phyloP scores from a whole-genome alignment of 257 asterid genomes.

The Vinca minor region DNA sequence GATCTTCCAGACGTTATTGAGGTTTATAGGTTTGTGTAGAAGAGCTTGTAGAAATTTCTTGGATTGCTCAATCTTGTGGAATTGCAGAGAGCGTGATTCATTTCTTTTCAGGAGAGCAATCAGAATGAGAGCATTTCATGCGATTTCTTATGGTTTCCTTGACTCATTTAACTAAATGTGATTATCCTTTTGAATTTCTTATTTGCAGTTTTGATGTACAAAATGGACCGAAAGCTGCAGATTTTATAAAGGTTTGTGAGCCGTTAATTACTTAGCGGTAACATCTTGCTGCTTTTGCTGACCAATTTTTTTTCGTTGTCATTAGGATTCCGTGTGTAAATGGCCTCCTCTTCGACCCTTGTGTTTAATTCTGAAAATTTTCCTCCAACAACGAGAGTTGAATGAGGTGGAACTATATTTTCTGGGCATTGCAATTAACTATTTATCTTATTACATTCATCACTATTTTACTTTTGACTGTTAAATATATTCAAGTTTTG shows the following conservation, averaged over 20 bases:
- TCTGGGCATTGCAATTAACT: conserved; percentile 2
- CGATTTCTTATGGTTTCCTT: neutral
- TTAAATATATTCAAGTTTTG: conserved; percentile 17
- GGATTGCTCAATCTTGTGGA: neutral
- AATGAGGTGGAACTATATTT: conserved; percentile 56
- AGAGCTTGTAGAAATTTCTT: neutral
- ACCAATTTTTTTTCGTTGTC: neutral
- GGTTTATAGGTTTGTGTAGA: neutral
- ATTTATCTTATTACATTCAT: neutral
- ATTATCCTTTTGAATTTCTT: neutral
- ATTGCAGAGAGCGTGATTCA: neutral
- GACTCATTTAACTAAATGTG: conserved; percentile 2
- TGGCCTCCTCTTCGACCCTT: conserved; percentile 90
- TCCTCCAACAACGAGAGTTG: conserved; percentile 90
- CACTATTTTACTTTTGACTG: conserved; percentile 10
- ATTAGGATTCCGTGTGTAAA: conserved; percentile 60
- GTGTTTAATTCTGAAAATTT: conserved; percentile 81
- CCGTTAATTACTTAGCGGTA: neutral
- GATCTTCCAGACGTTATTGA: neutral
- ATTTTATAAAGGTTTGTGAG: conserved; percentile 59
- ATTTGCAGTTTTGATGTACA: conserved; percentile 73
- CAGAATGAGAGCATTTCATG: neutral
- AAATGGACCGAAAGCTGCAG: conserved; percentile 98
- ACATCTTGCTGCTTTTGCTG: neutral
- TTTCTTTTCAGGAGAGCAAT: neutral